Evolutionary conservation across 768 basidiomycete genomes (phyloP).

Genomic region (Agaricus sinodeliciosus): DNA sequence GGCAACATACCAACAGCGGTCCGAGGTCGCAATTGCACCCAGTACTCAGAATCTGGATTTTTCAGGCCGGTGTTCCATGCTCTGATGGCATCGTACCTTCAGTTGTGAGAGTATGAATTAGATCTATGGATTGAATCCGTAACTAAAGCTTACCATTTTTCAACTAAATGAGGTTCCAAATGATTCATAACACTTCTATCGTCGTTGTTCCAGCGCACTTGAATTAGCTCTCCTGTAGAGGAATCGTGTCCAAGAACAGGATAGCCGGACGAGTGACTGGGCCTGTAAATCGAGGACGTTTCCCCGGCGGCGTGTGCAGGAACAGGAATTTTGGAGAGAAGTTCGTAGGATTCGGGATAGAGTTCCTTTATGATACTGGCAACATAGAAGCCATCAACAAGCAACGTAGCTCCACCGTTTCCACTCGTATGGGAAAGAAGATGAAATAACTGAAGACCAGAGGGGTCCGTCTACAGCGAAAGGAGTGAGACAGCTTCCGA

Average conservation of each 20-base stretch:
- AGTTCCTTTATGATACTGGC: conserved; percentile 72
- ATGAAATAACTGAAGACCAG: conserved; percentile 95
- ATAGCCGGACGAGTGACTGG: conserved; percentile 52
- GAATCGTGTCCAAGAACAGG: conserved; percentile 69
- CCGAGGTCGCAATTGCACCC: conserved; percentile 85
- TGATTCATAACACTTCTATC: conserved; percentile 79
- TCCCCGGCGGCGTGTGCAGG: conserved; percentile 91
- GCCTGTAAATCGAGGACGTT: conserved; percentile 43
- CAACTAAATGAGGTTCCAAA: conserved; percentile 53
- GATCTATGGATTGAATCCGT: not conserved
- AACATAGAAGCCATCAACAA: conserved; percentile 93
- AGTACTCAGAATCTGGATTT: conserved; percentile 81
- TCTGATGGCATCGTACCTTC: conserved; percentile 75
- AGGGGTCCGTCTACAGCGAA: conserved; percentile 74
- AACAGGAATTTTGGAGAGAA: conserved; percentile 62
- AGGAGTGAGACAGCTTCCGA: not conserved
- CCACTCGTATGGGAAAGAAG: conserved; percentile 80
- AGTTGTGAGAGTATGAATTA: not conserved
- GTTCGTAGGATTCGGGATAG: conserved; percentile 62
- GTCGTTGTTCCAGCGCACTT: conserved; percentile 93
- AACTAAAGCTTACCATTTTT: conserved; percentile 52
- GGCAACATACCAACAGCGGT: conserved; percentile 68
- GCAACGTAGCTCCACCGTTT: conserved; percentile 79
- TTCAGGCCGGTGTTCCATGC: conserved; percentile 72
- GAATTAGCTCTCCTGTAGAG: conserved; percentile 51